phyloP scores from a whole-genome alignment of 2,329 filamentous ascomycete species.

The Tolypocladium ovalisporum region DNA sequence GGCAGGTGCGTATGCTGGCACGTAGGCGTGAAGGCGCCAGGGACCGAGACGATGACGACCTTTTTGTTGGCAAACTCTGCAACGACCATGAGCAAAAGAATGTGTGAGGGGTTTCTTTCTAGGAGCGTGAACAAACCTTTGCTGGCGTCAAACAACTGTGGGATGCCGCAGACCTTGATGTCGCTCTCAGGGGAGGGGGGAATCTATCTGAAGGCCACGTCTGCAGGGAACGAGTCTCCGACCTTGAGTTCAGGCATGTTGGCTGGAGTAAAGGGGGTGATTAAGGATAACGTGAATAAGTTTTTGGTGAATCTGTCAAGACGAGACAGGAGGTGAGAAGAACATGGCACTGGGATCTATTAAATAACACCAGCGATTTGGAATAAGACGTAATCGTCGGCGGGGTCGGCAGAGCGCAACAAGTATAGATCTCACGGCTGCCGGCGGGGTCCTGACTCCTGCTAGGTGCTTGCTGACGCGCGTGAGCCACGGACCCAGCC shows the following conservation, averaged over 20 bases:
- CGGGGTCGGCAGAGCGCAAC: background rate
- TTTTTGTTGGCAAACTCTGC: constrained; percentile 46
- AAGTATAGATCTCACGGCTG: background rate
- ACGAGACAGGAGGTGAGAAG: background rate
- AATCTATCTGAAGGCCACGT: constrained; percentile 75
- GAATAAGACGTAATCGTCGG: background rate
- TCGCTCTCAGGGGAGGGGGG: constrained; percentile 61
- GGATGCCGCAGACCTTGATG: constrained; percentile 68
- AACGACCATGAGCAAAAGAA: background rate
- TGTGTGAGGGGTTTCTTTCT: background rate
- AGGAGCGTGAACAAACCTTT: constrained; percentile 41
- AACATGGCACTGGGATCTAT: background rate
- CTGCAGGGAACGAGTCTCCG: constrained; percentile 75
- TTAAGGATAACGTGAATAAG: background rate
- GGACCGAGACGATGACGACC: constrained; percentile 43
- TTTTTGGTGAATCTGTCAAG: background rate
- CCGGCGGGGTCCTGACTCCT: background rate
- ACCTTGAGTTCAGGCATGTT: constrained; percentile 57
- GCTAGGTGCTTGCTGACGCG: background rate
- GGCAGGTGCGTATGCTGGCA: constrained; percentile 76
- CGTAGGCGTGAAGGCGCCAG: constrained; percentile 74
- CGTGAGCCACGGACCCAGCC: background rate
- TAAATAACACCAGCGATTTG: background rate
- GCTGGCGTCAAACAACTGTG: constrained; percentile 68
- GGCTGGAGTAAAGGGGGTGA: background rate